Conservation (phyloP, 2,329 filamentous ascomycete genomes). For the Trichoderma sp. region DNA sequence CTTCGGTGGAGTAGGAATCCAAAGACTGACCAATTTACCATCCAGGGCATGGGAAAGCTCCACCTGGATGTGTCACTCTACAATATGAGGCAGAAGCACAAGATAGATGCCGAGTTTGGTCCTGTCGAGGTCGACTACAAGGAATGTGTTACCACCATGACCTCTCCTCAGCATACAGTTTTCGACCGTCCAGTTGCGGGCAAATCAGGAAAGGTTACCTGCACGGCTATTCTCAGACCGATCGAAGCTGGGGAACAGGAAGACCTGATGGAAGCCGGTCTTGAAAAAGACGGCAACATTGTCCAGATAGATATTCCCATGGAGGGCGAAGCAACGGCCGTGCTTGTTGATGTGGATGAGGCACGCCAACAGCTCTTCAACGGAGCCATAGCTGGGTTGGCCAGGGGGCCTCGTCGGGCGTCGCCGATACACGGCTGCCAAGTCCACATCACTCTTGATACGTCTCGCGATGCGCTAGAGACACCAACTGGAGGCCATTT, state of each 20-base stretch:
- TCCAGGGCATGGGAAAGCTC: constrained; percentile 94
- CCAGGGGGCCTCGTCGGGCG: constrained; percentile 75
- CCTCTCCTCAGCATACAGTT: constrained; percentile 54
- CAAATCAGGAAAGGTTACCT: constrained; percentile 73
- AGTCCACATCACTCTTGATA: constrained; percentile 68
- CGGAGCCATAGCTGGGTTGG: constrained; percentile 77
- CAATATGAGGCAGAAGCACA: constrained; percentile 83
- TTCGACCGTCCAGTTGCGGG: constrained; percentile 81
- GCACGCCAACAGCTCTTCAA: constrained; percentile 65
- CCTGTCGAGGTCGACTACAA: constrained; percentile 94
- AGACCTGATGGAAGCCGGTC: constrained; percentile 39
- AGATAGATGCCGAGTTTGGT: constrained; percentile 81
- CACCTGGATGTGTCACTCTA: constrained; percentile 92
- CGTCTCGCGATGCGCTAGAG: constrained; percentile 48
- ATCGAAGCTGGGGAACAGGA: constrained; percentile 44
- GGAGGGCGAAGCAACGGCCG: constrained; percentile 46
- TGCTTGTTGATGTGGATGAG: constrained; percentile 49
- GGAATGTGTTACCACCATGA: constrained; percentile 66
- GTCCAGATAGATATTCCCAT: constrained; percentile 54
- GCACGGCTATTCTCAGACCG: constrained; percentile 65
- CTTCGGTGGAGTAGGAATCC: constrained; percentile 80
- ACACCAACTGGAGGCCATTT: constrained; percentile 67
- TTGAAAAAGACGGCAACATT: constrained; percentile 69
- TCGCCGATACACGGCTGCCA: constrained; percentile 77
- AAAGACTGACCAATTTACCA: constrained; percentile 87